These are phyloP conservation scores for Epichloe glyceriae DNA, from an alignment of 2,329 filamentous ascomycete genomes.

Conservation along the genomic window DNA sequence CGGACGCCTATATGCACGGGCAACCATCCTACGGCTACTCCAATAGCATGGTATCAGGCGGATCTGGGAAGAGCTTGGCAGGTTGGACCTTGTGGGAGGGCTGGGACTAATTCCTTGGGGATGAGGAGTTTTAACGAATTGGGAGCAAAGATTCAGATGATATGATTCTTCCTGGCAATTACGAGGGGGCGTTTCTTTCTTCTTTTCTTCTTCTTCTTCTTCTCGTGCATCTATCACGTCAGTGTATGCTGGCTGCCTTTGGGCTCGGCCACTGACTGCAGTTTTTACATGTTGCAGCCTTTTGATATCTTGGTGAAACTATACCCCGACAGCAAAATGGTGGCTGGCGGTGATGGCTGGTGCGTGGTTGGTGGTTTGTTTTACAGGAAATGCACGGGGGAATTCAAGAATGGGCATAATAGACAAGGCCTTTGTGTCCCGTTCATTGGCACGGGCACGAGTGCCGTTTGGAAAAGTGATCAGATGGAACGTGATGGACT, in stretches of 20 bases:
- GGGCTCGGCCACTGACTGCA: neutral
- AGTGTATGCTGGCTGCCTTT: neutral
- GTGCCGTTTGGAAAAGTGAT: no score
- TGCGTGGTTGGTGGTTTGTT: neutral
- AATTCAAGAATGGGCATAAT: no score
- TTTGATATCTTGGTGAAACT: neutral
- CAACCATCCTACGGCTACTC: slow-evolving; percentile 19
- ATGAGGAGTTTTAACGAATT: no score
- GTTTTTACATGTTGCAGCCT: neutral
- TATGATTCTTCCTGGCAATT: no score
- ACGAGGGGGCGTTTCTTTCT: neutral
- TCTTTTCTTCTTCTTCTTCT: neutral
- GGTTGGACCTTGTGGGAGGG: slow-evolving; percentile 29
- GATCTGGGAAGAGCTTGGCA: slow-evolving; percentile 17
- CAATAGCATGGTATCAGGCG: slow-evolving; percentile 13
- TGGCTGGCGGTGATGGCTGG: neutral
- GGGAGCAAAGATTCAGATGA: no score
- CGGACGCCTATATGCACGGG: slow-evolving; percentile 8
- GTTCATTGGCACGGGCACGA: no score
- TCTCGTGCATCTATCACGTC: neutral
- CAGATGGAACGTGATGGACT: no score
- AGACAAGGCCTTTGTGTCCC: no score
- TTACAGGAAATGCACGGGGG: no score
- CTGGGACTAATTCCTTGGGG: slow-evolving; percentile 18
- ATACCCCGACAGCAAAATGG: neutral